Evolutionary conservation across 345 rosid species (phyloP), one percentile per base, ranked within the genome.

Genomic region (Odontarrhena argentea): DNA sequence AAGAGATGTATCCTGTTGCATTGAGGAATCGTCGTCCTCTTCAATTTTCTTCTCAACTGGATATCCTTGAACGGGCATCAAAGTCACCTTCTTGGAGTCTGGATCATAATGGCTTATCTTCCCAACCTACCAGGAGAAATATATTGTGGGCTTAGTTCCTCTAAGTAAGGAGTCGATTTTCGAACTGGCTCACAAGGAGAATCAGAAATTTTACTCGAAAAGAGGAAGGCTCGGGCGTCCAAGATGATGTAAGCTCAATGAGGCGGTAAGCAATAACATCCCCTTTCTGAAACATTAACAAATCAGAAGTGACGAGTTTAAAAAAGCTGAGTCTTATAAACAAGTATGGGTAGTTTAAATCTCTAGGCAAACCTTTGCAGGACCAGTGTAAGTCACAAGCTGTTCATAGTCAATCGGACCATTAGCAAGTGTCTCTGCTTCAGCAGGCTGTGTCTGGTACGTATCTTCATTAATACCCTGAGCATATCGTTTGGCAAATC

Each of bases 151-250:
- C 13, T 53, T 34, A 34, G 64, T 26, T 64, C 58, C 46, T 45
- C 35, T 45, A 53, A 73, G 13, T 3, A 40, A n/a, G 37, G 5
- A 13, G 3, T 13, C 54, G 47, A 24, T 51, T 52, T 53, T 48
- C 54, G 7, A 35, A 12, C 6, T 28, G 48, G 14, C 30, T 32
- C 36, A 55, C 59, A 42, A 41, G 32, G 60, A 9, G 40, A 14
- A 70, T 8, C 58, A 26, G 43, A 63, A 71, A 37, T 32, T 49
- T 54, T 87, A 95, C 99, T 44, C 87, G 80, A 63, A 80, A 91
- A 45, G 90, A 74, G 34, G 97, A 80, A 59, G 83, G 71, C 78
- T 91, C 97, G 6, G 97, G 99, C 36, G 93, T 88, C 99, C 97
- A 91, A 63, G 87, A 85, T 13, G 87, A 82, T 55, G 97, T 80